Evolutionary conservation across 176 grass and related monocot species (phyloP).

Genomic region (Alopecurus myosuroides): DNA sequence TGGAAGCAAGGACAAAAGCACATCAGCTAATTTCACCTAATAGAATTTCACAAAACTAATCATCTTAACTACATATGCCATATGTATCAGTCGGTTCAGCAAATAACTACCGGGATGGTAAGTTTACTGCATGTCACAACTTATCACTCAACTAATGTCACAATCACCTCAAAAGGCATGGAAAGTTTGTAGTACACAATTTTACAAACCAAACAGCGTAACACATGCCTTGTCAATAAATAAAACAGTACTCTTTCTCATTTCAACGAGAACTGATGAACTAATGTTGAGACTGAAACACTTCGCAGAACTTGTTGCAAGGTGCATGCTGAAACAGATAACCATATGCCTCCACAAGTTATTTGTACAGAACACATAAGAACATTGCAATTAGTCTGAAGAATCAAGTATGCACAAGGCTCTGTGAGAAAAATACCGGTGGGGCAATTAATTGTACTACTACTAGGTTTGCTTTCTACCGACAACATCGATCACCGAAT

Average conservation of each 20-base stretch:
- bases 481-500: neutral
- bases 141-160: neutral
- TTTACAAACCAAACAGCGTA: neutral
- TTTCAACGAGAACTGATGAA: neutral
- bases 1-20: neutral
- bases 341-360: neutral
- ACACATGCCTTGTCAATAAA: neutral
- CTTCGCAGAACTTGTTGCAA: neutral
- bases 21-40: no score
- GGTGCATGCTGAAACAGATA: neutral
- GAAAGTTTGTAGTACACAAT: neutral
- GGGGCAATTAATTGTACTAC: neutral
- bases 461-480: neutral
- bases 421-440: neutral
- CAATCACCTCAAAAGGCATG: neutral
- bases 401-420: neutral
- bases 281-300: neutral
- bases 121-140: neutral
- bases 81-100: neutral
- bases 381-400: neutral
- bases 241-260: neutral
- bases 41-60: neutral
- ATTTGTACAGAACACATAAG: neutral
- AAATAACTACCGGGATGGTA: no score
- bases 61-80: no score